Percentiles rank a stretch among this genome's conserved stretches.
Conservation (phyloP, 2,329 filamentous ascomycete species). For the Shiraia sp. region DNA sequence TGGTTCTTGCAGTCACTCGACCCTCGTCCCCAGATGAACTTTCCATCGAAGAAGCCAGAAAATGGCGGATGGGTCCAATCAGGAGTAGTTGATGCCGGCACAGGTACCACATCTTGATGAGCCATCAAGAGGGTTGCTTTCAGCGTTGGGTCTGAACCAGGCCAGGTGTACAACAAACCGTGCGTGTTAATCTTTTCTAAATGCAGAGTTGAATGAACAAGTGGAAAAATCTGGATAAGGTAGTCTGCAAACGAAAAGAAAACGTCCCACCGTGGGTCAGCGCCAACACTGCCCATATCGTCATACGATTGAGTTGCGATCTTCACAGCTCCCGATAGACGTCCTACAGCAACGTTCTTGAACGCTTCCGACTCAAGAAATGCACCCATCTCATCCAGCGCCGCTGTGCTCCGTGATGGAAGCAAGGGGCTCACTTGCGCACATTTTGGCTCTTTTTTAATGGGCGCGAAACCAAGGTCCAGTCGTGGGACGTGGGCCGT, state of each 20-base stretch:
- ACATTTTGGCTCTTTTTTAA: conserved; percentile 21
- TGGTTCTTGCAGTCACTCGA: conserved; percentile 65
- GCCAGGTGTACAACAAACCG: conserved; percentile 62
- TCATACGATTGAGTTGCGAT: conserved; percentile 61
- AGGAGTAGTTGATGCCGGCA: conserved; percentile 52
- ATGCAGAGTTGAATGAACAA: conserved; percentile 48
- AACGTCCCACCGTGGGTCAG: conserved; percentile 63
- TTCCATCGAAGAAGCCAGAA: conserved; percentile 60
- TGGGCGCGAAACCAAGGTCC: conserved; percentile 10
- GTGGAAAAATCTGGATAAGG: conserved; percentile 32
- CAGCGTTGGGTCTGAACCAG: conserved; percentile 54
- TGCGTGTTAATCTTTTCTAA: conserved; percentile 63
- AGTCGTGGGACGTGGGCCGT: conserved; percentile 15
- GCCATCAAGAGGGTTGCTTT: conserved; percentile 65
- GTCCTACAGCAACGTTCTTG: conserved; percentile 34
- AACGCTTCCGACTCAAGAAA: conserved; percentile 35
- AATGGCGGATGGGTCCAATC: conserved; percentile 66
- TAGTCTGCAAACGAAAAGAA: conserved; percentile 58
- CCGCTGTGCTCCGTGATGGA: conserved; percentile 26
- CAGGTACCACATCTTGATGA: conserved; percentile 68
- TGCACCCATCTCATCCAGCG: conserved; percentile 31
- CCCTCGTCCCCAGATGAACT: conserved; percentile 64
- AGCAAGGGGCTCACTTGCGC: conserved; percentile 33
- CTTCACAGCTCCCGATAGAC: conserved; percentile 54
- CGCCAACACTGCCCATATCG: conserved; percentile 57